These are phyloP conservation scores for Saccharomycopsis fermentans DNA, from an alignment of 805 yeast species.

Conservation along the genomic window DNA sequence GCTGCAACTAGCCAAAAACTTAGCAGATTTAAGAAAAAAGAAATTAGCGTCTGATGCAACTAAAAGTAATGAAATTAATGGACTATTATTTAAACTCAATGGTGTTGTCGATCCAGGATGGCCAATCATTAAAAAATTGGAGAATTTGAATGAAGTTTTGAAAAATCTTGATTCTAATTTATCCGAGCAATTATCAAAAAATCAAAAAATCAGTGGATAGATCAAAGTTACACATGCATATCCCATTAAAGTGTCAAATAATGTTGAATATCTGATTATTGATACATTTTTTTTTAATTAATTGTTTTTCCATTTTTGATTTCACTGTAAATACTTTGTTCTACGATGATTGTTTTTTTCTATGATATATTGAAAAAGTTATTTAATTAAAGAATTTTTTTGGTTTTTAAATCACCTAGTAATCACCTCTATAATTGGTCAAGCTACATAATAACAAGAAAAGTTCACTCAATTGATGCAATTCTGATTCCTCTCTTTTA, in stretches of 20 bases:
- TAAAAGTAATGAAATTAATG: neutral
- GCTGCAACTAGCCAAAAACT: neutral
- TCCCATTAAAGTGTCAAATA: neutral
- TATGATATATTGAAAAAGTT: no score
- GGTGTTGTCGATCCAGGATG: slow-evolving; percentile 6
- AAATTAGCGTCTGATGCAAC: neutral
- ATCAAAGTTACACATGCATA: no score
- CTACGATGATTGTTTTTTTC: no score
- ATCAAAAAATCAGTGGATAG: neutral
- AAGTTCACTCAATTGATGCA: slow-evolving; percentile 44
- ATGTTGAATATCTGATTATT: neutral
- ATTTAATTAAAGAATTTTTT: neutral
- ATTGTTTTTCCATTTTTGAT: neutral
- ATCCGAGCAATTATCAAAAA: neutral
- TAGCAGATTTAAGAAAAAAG: neutral
- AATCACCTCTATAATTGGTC: slow-evolving; percentile 33
- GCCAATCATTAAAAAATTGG: slow-evolving; percentile 8
- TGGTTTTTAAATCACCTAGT: slow-evolving; percentile 17
- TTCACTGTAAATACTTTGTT: neutral
- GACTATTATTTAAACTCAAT: neutral
- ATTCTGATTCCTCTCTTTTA: slow-evolving; percentile 28
- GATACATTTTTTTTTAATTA: neutral
- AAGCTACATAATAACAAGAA: slow-evolving; percentile 45
- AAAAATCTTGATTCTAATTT: neutral
- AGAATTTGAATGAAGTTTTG: slow-evolving; percentile 3